Base-by-base conservation (phyloP, 257 asterid species). In the Plantago elongata region DNA sequence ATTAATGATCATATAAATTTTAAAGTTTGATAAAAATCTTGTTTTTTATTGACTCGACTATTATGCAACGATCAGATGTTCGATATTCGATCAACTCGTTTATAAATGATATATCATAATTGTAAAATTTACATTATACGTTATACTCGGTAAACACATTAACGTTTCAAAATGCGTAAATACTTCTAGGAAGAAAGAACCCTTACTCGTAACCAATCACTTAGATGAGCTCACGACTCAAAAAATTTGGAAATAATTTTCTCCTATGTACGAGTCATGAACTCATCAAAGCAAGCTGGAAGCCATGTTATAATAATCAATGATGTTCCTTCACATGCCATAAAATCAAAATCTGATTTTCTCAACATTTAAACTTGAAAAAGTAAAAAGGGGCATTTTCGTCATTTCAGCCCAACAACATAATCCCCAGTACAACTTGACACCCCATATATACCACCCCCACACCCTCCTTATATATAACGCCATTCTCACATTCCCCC, bases 381-480 rank as follows among this genome's bases (percentile, higher is more conserved):
- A 34, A 0, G 5, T 17, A 3, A 13, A 7, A 45, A 70, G 50
- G 68, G 84, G 82, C 79, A 76, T 66, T 76, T 40, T 13, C 54
- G 87, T 81, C 57, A 46, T 76, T 75, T 56, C 51, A 34, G 1
- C 0, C 10, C 1, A 38, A 0, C 38, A 43, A 56, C 50, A 3
- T 74, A 71, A 71, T 22, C 27, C 27, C 27, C 86, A 79, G 70
- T 64, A 51, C 30, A 9, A 3, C 9, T 22, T 8, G 38, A 11
- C 63, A n/a, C 66, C n/a, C 47, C 13, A 34, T 49, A 52, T 10
- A 17, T 14, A 52, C 59, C 71, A 67, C 75, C 79, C 81, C 85
- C 64, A 86, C 74, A 77, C 75, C 40, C 40, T 60, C 73, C 81
- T 60, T 63, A 54, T 65, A 74, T 63, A 54, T 65, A 74, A 70